Base-by-base conservation (phyloP, 192 early-diverging fungal genomes). In the Coemansia sp. region DNA sequence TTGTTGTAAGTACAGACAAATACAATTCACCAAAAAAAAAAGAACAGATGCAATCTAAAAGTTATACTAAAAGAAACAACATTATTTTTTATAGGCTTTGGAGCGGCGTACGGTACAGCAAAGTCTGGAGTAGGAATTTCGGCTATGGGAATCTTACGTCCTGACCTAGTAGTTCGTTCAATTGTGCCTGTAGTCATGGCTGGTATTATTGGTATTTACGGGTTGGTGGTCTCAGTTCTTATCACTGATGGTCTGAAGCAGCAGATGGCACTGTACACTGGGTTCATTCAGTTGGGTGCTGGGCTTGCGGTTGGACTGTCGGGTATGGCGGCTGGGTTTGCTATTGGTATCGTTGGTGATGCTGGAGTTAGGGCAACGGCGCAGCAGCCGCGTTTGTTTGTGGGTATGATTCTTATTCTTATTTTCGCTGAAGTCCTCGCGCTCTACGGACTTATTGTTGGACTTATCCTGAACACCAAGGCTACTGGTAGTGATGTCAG, bases 341-440 rank as follows among this genome's bases (percentile, higher is more conserved):
- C 24, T 24, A 24, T 24, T 24, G 24, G 24, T 24, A 91, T 94
- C 73, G 94, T 93, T 27, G 95, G 95, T 65, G 95, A 96, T 72
- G 88, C 92, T 20, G 92, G 95, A 68, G 93, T 95, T 20, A 89
- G 95, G 62, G 92, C 89, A 20, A 90, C 88, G 70, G 90, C 88
- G 65, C 92, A 93, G 80, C 91, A 94, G 85, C 89, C 89, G 39
- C 83, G 90, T 58, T 74, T 94, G 64, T 95, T 90, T 73, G 92
- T 97, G 68, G 89, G 94, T 77, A 91, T 93, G 90, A 90, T 92
- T 81, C 80, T 94, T 22, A 92, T 96, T 69, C 87, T 93, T 49
- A 96, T 94, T 91, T 94, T 95, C 76, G 93, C 92, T 55, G 93
- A 94, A 80, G 92, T 96, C 24, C 80, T 95, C 86, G 92, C 92